Evolutionary conservation across 1,284 basidiomycete genomes (phyloP).

Genomic region (Agaricales sp.): DNA sequence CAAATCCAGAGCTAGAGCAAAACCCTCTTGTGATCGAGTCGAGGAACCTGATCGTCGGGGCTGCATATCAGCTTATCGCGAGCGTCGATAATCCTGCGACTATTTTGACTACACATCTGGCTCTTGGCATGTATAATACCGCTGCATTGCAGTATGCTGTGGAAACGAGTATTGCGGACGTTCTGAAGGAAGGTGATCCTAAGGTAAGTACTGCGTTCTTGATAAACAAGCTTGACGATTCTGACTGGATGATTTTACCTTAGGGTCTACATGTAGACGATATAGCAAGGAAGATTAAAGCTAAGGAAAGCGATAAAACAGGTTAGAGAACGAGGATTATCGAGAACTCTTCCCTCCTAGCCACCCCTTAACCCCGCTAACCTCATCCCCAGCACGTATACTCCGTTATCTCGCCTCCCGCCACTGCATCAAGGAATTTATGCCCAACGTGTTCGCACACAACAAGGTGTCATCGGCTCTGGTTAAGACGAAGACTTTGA

Average conservation of each 20-base stretch:
- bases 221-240: background rate
- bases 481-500: background rate
- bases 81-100: background rate
- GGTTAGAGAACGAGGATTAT: too few species aligned
- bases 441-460: background rate
- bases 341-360: too few species aligned
- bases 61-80: background rate
- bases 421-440: background rate
- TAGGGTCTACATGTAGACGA: constrained; percentile 1
- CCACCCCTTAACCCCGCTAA: too few species aligned
- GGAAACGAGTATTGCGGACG: background rate
- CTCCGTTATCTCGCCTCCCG: constrained; percentile 1
- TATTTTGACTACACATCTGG: background rate
- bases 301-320: too few species aligned
- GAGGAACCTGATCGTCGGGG: background rate
- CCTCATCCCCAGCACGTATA: background rate
- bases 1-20: background rate
- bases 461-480: background rate
- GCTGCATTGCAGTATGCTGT: background rate
- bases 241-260: background rate
- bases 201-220: background rate
- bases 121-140: background rate
- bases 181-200: background rate
- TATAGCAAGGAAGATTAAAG: background rate
- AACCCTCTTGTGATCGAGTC: background rate